Conservation (phyloP, 2,329 filamentous ascomycete genomes). For the Penicillium sp. region DNA sequence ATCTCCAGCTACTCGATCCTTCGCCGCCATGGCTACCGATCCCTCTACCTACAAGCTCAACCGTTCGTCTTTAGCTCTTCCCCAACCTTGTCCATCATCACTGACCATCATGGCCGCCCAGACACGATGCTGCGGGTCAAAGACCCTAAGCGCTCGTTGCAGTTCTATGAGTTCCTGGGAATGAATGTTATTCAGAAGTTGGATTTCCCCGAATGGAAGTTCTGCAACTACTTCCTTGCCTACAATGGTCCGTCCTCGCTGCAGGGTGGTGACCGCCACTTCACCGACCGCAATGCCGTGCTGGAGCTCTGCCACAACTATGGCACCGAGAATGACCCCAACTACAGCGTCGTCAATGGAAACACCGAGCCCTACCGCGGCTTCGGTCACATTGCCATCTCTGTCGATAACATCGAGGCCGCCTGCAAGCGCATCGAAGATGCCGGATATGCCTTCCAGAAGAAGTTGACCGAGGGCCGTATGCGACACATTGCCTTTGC, state of each 20-base stretch:
- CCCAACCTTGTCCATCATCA: not conserved
- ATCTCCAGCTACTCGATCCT: conserved; percentile 22
- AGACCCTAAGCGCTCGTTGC: conserved; percentile 83
- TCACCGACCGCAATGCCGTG: conserved; percentile 81
- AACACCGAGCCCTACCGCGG: conserved; percentile 85
- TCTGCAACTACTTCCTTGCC: conserved; percentile 92
- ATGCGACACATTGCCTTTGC: conserved; percentile 90
- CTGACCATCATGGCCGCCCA: conserved; percentile 26
- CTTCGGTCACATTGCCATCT: conserved; percentile 84
- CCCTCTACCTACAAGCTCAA: conserved; percentile 66
- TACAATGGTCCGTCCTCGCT: conserved; percentile 76
- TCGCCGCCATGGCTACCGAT: conserved; percentile 59
- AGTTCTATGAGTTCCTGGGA: conserved; percentile 93
- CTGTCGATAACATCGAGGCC: conserved; percentile 80
- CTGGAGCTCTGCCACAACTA: conserved; percentile 85
- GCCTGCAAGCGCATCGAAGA: conserved; percentile 88
- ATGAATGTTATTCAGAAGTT: conserved; percentile 82
- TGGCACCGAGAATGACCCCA: conserved; percentile 81
- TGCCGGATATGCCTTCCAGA: conserved; percentile 91
- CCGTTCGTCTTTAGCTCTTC: conserved; percentile 47
- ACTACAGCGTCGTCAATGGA: conserved; percentile 81
- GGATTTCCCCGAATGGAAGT: conserved; percentile 82
- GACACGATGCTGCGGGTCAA: conserved; percentile 83
- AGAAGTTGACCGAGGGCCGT: conserved; percentile 84
- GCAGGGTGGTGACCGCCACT: conserved; percentile 72